These are phyloP conservation scores for Trametopsis cervina DNA, from an alignment of 768 basidiomycete species.

Conservation along the genomic window DNA sequence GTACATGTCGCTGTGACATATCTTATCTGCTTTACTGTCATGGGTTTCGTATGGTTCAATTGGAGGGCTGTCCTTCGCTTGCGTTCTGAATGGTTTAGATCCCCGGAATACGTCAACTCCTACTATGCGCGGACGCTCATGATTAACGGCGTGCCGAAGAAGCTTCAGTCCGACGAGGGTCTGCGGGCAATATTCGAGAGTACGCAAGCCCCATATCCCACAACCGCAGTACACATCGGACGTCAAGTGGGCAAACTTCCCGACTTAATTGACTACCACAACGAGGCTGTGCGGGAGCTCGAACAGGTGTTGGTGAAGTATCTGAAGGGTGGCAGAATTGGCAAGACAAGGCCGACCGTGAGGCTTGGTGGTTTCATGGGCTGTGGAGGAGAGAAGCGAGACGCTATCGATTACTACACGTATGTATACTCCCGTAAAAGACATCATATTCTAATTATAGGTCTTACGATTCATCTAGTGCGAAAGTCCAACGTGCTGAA, in stretches of 20 bases:
- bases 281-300: slow-evolving; percentile 88
- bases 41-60: slow-evolving; percentile 64
- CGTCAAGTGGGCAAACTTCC: slow-evolving; percentile 85
- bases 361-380: slow-evolving; percentile 75
- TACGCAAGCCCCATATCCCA: slow-evolving; percentile 75
- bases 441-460: not conserved
- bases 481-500: slow-evolving; percentile 56
- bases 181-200: slow-evolving; percentile 68
- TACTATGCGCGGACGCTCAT: slow-evolving; percentile 94
- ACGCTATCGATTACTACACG: slow-evolving; percentile 94
- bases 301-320: slow-evolving; percentile 87
- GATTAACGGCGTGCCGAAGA: slow-evolving; percentile 72
- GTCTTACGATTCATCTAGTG: slow-evolving; percentile 21
- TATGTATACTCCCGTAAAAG: slow-evolving; percentile 32
- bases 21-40: slow-evolving; percentile 66
- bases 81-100: slow-evolving; percentile 83
- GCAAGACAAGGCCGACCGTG: slow-evolving; percentile 75
- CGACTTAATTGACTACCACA: slow-evolving; percentile 86
- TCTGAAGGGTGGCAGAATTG: slow-evolving; percentile 76
- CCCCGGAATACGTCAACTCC: slow-evolving; percentile 78
- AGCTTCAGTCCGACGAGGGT: slow-evolving; percentile 80
- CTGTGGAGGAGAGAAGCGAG: slow-evolving; percentile 76
- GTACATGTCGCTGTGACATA: slow-evolving; percentile 83
- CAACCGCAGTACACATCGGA: slow-evolving; percentile 85
- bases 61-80: slow-evolving; percentile 77